Percentiles rank a stretch among this genome's conserved stretches.
Conservation (phyloP, 2,329 filamentous ascomycete species). For the Pyrenochaeta sp. region DNA sequence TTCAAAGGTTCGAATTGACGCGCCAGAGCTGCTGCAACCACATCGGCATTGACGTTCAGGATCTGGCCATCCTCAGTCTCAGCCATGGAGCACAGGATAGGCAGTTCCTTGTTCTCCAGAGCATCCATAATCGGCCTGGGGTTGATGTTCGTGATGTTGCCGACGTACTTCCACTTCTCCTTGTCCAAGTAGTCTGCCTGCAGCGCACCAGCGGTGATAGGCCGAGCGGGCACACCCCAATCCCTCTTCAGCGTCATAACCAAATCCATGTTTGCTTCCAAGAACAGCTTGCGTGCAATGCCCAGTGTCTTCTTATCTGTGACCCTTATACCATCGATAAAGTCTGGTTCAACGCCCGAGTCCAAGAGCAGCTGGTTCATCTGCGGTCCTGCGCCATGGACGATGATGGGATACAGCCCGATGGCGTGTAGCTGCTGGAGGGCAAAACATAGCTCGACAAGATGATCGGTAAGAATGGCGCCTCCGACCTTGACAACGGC, state of each 20-base stretch:
- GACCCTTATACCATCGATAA: constrained; percentile 94
- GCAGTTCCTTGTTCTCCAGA: constrained; percentile 85
- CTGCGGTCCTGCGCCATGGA: constrained; percentile 94
- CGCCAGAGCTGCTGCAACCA: constrained; percentile 92
- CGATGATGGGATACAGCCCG: constrained; percentile 91
- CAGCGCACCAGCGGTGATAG: constrained; percentile 89
- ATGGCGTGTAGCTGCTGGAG: constrained; percentile 94
- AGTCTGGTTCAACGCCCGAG: constrained; percentile 92
- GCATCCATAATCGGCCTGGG: constrained; percentile 89
- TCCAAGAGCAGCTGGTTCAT: constrained; percentile 90
- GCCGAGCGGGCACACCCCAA: constrained; percentile 86
- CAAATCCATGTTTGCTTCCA: constrained; percentile 94
- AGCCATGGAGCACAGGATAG: constrained; percentile 95
- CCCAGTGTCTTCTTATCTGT: constrained; percentile 95
- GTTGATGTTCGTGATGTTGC: constrained; percentile 93
- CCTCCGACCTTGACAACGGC: constrained; percentile 98
- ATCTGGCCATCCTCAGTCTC: constrained; percentile 91
- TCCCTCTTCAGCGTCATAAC: constrained; percentile 83
- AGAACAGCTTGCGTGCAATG: constrained; percentile 88
- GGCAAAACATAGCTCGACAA: constrained; percentile 88
- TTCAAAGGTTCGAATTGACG: constrained; percentile 90
- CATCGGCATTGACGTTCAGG: constrained; percentile 97
- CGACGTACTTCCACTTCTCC: constrained; percentile 94
- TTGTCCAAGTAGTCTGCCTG: constrained; percentile 94
- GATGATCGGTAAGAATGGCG: constrained; percentile 92